Evolutionary conservation across 1,284 basidiomycete genomes (phyloP), one percentile per base, ranked within the genome.

Genomic region (Ganoderma sp.): DNA sequence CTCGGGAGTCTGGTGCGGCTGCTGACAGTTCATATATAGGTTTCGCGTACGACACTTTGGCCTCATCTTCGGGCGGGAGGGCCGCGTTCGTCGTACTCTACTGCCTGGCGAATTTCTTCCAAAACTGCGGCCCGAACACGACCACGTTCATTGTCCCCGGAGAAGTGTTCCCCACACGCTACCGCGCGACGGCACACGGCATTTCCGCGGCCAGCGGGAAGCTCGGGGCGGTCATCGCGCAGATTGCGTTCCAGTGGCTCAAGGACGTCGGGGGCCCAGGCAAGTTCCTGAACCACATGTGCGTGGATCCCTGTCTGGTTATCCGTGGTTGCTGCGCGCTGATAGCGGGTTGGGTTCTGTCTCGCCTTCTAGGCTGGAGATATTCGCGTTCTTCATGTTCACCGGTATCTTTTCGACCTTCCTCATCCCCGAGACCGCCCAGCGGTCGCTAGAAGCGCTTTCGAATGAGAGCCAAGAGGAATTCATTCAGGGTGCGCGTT

Each of bases 151-250:
- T 95, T 73, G 84, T 96, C 43, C 94, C 95, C 9, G 93, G 92
- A 66, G 93, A 96, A 79, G 87, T 84, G 37, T 96, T 95, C 89
- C 94, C 94, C 2, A 96, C 94, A 2, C 89, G 94, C 58, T 94
- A 94, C 81, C 86, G 93, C 62, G 92, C 91, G 0, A 94, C 93
- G 6, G 90, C 88, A 2, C 93, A 95, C 79, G 94, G 94, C 79
- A 94, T 96, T 77, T 91, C 90, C 22, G 94, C 94, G 22, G 93
- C 91, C 4, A 88, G 87, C 34, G 93, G 92, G 63, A 96, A 95
- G 80, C 84, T 94, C 62, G 94, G 94, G 54, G 94, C 94, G 64
- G 92, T 96, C 77, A 80, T 95, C 60, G 90, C 92, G 3, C 92
- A 95, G 79, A 88, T 94, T 71, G 92, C 88, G 57, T 94, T 95